These are phyloP conservation scores for Cercospora sp. DNA, from an alignment of 2,329 filamentous ascomycete species.

Conservation along the genomic window DNA sequence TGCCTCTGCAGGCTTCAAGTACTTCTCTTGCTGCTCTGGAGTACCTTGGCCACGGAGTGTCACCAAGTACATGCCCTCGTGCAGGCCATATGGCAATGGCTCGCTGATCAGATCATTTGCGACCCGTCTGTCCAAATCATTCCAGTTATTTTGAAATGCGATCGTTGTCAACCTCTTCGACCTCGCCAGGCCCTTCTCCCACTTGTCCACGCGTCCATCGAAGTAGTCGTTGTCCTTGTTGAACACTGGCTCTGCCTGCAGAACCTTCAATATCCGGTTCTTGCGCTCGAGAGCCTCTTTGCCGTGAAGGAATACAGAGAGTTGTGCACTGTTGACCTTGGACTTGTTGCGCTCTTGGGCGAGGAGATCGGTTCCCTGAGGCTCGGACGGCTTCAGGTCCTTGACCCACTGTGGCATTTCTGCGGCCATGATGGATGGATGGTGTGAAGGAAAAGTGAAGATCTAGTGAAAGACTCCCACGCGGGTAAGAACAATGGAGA, in stretches of 20 bases:
- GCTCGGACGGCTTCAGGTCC: slow-evolving; percentile 63
- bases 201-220: slow-evolving; percentile 65
- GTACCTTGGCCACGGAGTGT: slow-evolving; percentile 71
- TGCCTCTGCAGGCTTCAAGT: slow-evolving; percentile 65
- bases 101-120: slow-evolving; percentile 72
- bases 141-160: slow-evolving; percentile 66
- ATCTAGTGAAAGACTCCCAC: background rate
- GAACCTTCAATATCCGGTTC: slow-evolving; percentile 61
- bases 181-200: slow-evolving; percentile 68
- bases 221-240: slow-evolving; percentile 80
- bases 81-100: slow-evolving; percentile 71
- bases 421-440: slow-evolving; percentile 33
- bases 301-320: slow-evolving; percentile 69
- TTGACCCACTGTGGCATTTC: slow-evolving; percentile 64
- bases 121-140: slow-evolving; percentile 59
- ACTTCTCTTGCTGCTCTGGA: slow-evolving; percentile 70
- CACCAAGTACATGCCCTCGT: slow-evolving; percentile 69
- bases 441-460: background rate
- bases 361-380: slow-evolving; percentile 69
- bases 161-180: slow-evolving; percentile 70
- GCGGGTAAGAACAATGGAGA: slow-evolving; percentile 2
- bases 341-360: slow-evolving; percentile 67
- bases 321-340: slow-evolving; percentile 64
- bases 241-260: slow-evolving; percentile 68
- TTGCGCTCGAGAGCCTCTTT: slow-evolving; percentile 63